Evolutionary conservation across 208 protist genomes (phyloP).

Genomic region (Trypanosoma lewisi): DNA sequence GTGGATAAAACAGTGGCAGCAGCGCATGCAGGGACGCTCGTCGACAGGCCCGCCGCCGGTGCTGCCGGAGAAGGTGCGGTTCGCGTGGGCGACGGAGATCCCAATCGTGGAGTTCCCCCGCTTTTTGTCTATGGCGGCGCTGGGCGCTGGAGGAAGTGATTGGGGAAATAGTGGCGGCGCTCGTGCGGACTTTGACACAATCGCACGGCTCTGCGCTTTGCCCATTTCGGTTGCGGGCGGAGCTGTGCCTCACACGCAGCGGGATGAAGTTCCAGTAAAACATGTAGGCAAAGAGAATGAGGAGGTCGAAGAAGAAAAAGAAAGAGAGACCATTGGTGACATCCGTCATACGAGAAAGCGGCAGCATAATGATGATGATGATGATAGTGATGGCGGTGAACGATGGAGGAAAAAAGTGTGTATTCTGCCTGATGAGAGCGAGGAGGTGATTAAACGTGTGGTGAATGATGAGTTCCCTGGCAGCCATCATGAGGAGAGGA

Average conservation of each 20-base stretch:
- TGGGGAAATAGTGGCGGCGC: neutral
- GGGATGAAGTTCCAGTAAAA: neutral
- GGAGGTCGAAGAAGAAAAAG: neutral
- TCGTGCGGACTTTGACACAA: conserved; percentile 38
- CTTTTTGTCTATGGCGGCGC: conserved; percentile 39
- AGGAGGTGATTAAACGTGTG: neutral
- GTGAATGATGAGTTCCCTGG: neutral
- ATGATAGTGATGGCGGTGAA: neutral
- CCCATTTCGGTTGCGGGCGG: conserved; percentile 17
- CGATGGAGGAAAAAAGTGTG: neutral
- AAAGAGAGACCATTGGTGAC: neutral
- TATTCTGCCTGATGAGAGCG: neutral
- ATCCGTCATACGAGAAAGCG: neutral
- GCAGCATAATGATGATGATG: neutral
- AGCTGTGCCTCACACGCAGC: conserved; percentile 19
- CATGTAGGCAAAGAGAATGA: neutral
- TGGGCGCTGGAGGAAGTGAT: conserved; percentile 11
- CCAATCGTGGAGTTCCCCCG: conserved; percentile 63
- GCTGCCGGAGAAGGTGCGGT: conserved; percentile 54
- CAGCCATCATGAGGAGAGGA: neutral
- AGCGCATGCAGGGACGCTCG: conserved; percentile 11
- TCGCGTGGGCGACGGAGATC: conserved; percentile 64
- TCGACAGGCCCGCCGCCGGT: neutral
- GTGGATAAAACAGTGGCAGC: conserved; percentile 31
- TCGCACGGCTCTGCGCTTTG: conserved; percentile 32